Evolutionary conservation across 2,329 filamentous ascomycete species (phyloP), one percentile per base, ranked within the genome.

Genomic region (Macroventuria anomochaeta): DNA sequence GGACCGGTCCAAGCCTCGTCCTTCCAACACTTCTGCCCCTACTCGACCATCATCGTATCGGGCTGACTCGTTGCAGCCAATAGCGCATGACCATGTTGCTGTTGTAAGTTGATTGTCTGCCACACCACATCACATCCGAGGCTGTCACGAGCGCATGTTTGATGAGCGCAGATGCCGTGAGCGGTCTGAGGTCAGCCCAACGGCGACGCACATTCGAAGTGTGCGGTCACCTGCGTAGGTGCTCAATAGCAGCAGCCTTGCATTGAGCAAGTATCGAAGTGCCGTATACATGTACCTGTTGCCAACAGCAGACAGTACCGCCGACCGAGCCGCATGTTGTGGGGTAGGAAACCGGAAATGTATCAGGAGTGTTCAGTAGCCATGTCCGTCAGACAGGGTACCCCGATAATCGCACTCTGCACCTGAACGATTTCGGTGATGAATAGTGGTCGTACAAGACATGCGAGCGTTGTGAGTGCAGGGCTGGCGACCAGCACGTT

Each of bases 91-190:
- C 33, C 43, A 55, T 49, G 55, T 58, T 58, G 47, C 55, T 50
- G 62, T 66, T 63, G 61, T 65, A 57, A 46, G 64, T 73, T 71
- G 63, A 71, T 71, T 72, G 69, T 64, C 58, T 70, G 64, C 68
- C 70, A 72, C 69, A 73, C 70, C 63, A 61, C 64, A 65, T 57
- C 57, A 59, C 57, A 38, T 48, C 57, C 56, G 40, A 62, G 37
- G 49, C 57, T 49, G 62, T 65, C 63, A 66, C 64, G 59, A 62
- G 65, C 54, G n/a, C 58, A 57, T 32, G 29, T 55, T 59, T 57
- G 43, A 61, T 61, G 61, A 57, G 56, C 47, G 59, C 63, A 63
- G 43, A 55, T 62, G 62, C 50, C 58, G 61, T 61, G 58, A 59
- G 53, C 51, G 58, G 39, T 48, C 51, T 39, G 44, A 43, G 15